Percentiles rank a stretch among this genome's conserved stretches.
Conservation (phyloP, 495 filamentous ascomycete genomes). For the Neurospora sp. region DNA sequence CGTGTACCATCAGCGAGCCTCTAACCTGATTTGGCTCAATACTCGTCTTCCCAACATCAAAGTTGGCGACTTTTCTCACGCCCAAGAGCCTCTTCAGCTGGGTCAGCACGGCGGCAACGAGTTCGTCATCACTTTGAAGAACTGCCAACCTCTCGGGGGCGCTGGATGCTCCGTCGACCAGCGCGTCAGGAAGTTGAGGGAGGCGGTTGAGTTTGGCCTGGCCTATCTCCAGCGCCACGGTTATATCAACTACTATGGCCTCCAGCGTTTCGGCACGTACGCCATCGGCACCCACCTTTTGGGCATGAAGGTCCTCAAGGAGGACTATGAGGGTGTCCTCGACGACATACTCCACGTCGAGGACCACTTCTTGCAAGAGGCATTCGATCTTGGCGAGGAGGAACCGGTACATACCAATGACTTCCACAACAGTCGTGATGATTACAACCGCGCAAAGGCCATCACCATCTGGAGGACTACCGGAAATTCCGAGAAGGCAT, state of each 20-base stretch:
- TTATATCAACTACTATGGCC: conserved; percentile 93
- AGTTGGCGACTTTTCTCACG: conserved; percentile 71
- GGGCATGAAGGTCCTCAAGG: conserved; percentile 72
- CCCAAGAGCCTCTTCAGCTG: conserved; percentile 56
- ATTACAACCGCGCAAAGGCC: conserved; percentile 62
- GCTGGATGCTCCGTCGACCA: conserved; percentile 26
- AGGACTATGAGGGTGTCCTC: conserved; percentile 68
- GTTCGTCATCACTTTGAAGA: conserved; percentile 80
- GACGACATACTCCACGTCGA: conserved; percentile 57
- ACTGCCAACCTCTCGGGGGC: conserved; percentile 56
- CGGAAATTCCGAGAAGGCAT: conserved; percentile 42
- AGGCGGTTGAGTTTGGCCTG: conserved; percentile 29
- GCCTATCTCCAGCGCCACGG: conserved; percentile 53
- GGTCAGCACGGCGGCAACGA: conserved; percentile 83
- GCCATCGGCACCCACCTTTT: conserved; percentile 67
- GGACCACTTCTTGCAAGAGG: conserved; percentile 14
- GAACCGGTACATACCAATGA: neutral
- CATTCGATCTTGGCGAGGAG: conserved; percentile 3
- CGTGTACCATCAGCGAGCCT: conserved; percentile 51
- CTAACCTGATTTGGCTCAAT: conserved; percentile 55
- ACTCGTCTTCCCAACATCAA: conserved; percentile 47
- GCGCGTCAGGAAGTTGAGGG: conserved; percentile 24
- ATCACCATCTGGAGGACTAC: conserved; percentile 59
- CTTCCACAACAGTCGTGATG: conserved; percentile 41
- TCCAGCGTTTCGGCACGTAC: conserved; percentile 89